Evolutionary conservation across 768 basidiomycete genomes (phyloP).

Genomic region (Lactarius quietus): DNA sequence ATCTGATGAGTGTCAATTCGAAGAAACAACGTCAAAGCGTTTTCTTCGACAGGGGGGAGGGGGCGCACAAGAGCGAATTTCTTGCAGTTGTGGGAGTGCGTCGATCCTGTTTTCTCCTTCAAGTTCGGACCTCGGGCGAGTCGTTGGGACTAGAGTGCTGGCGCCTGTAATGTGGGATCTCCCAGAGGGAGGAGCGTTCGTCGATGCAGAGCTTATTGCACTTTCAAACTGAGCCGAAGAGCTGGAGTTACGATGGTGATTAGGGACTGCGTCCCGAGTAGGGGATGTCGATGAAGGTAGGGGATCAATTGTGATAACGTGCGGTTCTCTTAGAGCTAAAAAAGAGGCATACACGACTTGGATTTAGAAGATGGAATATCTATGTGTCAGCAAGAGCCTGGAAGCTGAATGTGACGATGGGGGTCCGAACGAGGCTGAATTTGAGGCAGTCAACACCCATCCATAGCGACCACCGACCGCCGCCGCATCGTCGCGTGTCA

Average conservation of each 20-base stretch:
- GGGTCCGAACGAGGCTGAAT: conserved; percentile 17
- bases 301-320: conserved; percentile 29
- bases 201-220: conserved; percentile 16
- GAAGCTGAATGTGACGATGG: conserved; percentile 2
- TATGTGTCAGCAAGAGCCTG: conserved; percentile 22
- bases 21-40: conserved; percentile 1
- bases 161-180: conserved; percentile 19
- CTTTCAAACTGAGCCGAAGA: conserved; percentile 22
- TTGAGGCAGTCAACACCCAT: conserved; percentile 7
- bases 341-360: conserved; percentile 25
- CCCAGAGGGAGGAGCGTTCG: conserved; percentile 5
- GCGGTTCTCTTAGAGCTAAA: conserved; percentile 21
- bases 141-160: conserved; percentile 25
- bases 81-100: conserved; percentile 10
- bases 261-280: conserved; percentile 27
- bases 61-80: conserved; percentile 16
- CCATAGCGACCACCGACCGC: conserved; percentile 4
- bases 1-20: conserved; percentile 9
- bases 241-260: conserved; percentile 19
- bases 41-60: background rate
- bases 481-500: conserved; percentile 17
- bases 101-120: conserved; percentile 26
- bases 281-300: conserved; percentile 28
- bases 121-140: conserved; percentile 26
- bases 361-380: conserved; percentile 22